These are phyloP conservation scores for Calonectria hawksworthii DNA, from an alignment of 2,329 filamentous ascomycete genomes.

Conservation along the genomic window DNA sequence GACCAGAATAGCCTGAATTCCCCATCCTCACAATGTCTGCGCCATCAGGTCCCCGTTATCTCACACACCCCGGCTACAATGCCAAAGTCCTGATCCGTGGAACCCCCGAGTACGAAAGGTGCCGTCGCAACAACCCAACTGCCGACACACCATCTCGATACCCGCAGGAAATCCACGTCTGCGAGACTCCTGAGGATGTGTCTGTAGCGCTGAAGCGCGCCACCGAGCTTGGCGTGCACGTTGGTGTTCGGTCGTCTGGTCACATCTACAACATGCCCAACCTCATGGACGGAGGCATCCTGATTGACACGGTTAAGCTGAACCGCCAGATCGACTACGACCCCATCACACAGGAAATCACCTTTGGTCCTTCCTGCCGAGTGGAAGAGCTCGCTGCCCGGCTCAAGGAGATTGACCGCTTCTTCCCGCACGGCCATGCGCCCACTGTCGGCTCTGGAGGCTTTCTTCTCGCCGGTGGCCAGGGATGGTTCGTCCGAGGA, in stretches of 20 bases:
- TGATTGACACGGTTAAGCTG: constrained; percentile 26
- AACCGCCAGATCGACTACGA: constrained; percentile 26
- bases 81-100: constrained; percentile 22
- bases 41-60: constrained; percentile 8
- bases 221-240: constrained; percentile 22
- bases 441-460: constrained; percentile 23
- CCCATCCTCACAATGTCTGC: constrained; percentile 3
- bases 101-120: constrained; percentile 26
- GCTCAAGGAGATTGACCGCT: constrained; percentile 21
- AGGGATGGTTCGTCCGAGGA: constrained; percentile 27
- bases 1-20: background rate
- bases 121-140: constrained; percentile 26
- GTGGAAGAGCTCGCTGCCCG: constrained; percentile 22
- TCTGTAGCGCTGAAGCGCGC: constrained; percentile 13
- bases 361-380: constrained; percentile 20
- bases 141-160: constrained; percentile 22
- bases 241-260: constrained; percentile 26
- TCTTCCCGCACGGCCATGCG: constrained; percentile 28
- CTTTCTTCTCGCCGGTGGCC: constrained; percentile 24
- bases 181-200: constrained; percentile 9
- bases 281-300: constrained; percentile 27
- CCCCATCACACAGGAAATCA: constrained; percentile 12
- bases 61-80: constrained; percentile 12
- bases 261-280: constrained; percentile 24
- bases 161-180: constrained; percentile 24